A percentile compares a stretch with the other conserved stretches of the same genome.
Evolutionary conservation across 176 grass and related monocot genomes (phyloP).

Genomic region (Poa pratensis): DNA sequence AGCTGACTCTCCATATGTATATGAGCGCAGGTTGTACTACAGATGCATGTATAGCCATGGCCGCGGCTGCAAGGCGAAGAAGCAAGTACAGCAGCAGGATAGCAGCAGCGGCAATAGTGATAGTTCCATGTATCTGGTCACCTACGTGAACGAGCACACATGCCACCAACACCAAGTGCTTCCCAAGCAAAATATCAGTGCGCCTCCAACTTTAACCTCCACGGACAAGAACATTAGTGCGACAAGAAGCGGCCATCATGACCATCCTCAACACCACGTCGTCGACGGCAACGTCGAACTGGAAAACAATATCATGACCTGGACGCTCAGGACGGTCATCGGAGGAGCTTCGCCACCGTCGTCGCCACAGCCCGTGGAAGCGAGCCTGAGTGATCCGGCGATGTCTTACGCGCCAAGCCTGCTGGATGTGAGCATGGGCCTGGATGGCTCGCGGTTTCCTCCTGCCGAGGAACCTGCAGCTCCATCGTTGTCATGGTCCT

Average conservation of each 20-base stretch:
- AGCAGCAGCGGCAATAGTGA: not conserved
- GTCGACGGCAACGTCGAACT: not conserved
- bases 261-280: not conserved
- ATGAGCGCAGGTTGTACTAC: conserved; percentile 47
- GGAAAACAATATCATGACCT: not conserved
- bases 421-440: not conserved
- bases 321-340: not conserved
- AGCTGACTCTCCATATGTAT: no score
- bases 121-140: conserved; percentile 42
- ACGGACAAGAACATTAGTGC: not conserved
- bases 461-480: not conserved
- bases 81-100: conserved; percentile 50
- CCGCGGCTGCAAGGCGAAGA: conserved; percentile 48
- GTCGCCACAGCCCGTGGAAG: not conserved
- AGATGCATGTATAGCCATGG: conserved; percentile 35
- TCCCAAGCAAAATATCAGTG: not conserved
- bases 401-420: not conserved
- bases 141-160: conserved; percentile 57
- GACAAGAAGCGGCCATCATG: not conserved
- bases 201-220: not conserved
- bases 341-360: not conserved
- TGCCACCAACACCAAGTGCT: conserved; percentile 28
- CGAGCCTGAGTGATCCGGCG: not conserved
- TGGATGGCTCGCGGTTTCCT: not conserved
- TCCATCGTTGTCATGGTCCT: not conserved